phyloP scores from a whole-genome alignment of 371 early-diverging fungal species.

The Apophysomyces ossiformis region DNA sequence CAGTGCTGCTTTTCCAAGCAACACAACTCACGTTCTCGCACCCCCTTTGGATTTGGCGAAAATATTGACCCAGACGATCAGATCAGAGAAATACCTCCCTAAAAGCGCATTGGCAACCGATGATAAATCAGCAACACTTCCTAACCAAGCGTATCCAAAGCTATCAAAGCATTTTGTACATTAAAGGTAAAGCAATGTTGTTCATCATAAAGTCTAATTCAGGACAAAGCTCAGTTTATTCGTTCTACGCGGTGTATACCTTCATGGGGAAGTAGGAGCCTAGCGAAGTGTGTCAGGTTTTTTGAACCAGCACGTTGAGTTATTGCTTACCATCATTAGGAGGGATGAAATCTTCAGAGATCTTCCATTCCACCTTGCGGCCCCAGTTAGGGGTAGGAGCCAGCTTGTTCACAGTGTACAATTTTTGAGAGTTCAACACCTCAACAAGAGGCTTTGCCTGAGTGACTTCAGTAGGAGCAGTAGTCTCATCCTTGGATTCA shows the following conservation, averaged over 20 bases:
- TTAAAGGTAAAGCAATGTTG: too few relatives aligned
- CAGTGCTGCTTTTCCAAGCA: too few relatives aligned
- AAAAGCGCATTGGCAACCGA: too few relatives aligned
- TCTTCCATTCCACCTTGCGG: conserved; percentile 43
- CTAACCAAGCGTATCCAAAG: too few relatives aligned
- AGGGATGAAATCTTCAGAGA: conserved; percentile 47
- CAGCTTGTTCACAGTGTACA: conserved; percentile 38
- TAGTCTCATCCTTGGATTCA: conserved; percentile 25
- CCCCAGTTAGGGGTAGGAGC: conserved; percentile 53
- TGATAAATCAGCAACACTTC: too few relatives aligned
- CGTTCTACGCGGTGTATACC: conserved; percentile 28
- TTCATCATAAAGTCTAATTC: too few relatives aligned
- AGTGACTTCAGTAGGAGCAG: conserved; percentile 23
- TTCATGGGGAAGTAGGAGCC: conserved; percentile 49
- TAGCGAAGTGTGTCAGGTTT: conserved; percentile 1
- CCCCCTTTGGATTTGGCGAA: too few relatives aligned
- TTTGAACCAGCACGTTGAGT: background rate
- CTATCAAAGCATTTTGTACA: too few relatives aligned
- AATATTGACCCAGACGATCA: too few relatives aligned
- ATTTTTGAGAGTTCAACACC: conserved; percentile 40
- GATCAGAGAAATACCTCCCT: too few relatives aligned
- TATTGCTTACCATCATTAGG: conserved; percentile 50
- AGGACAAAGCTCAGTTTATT: conserved; percentile 6
- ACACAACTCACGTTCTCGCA: too few relatives aligned
- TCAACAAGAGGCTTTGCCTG: conserved; percentile 48